Base-by-base conservation (phyloP, 352 stramenopile species). In the Phytophthora tubulina region DNA sequence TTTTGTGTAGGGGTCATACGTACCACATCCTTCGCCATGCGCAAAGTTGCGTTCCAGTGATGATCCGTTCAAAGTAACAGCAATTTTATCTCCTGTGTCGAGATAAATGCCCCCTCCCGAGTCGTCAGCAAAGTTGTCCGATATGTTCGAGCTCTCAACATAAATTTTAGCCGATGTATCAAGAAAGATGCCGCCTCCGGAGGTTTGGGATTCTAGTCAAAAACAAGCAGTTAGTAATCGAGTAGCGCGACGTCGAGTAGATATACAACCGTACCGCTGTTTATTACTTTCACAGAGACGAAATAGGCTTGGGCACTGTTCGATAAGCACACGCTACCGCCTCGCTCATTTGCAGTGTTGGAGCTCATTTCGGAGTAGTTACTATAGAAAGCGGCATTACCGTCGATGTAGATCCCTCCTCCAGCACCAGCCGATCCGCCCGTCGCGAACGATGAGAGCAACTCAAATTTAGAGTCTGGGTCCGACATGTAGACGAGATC, bases 91-190 rank as follows among this genome's bases (percentile, higher is more conserved):
- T 2, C 85, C 85, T 0, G 81, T 89, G 39, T 91, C 80, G 6
- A 92, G 17, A 46, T 73, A 92, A 39, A 92, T 65, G 1, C 72
- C 85, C 3, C 85, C 85, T 9, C 85, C 85, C 0, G 83, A 85
- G 53, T 91, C 85, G 42, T 92, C 85, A 0, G 85, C 85, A 15
- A 63, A 58, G 49, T 92, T 92, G 41, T 80, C 62, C 1, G 65
- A 67, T 9, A 92, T 15, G 4, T 68, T 46, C n/a, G 74, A 84
- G 8, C 48, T 54, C 1, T 67, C 31, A 4, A 83, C 33, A 6
- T 52, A 58, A 13, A 82, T 49, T 4, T 52, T 55, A 5, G 63
- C 67, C 3, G 69, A 74, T 21, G 77, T 82, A 13, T 90, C 78
- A 0, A 86, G 62, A 69, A 73, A 90, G 17, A 90, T 64, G 0